These are phyloP conservation scores for Arthrinium phaeospermum DNA, from an alignment of 2,329 filamentous ascomycete genomes.

Conservation along the genomic window DNA sequence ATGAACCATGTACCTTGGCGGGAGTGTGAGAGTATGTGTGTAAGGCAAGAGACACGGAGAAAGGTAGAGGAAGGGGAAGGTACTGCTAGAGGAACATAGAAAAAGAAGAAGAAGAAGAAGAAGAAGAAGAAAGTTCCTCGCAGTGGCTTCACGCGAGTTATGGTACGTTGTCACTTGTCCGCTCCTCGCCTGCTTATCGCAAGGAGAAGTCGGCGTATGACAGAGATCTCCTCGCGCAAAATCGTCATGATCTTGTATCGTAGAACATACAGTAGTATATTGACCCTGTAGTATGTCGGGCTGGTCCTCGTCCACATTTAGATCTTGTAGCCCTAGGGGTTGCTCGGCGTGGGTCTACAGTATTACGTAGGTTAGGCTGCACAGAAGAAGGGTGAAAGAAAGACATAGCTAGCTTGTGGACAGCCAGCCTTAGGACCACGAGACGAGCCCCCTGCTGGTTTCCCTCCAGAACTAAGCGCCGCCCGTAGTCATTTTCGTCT, in stretches of 20 bases:
- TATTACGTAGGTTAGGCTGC: background rate
- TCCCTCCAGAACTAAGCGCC: background rate
- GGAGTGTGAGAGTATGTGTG: no score
- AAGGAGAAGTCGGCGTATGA: background rate
- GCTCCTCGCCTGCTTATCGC: background rate
- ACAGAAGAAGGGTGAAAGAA: background rate
- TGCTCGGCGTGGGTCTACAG: background rate
- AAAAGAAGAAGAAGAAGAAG: no score
- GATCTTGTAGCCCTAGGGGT: background rate
- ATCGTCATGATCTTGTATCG: background rate
- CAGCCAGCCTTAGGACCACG: background rate
- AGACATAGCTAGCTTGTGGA: background rate
- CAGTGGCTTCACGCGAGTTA: background rate
- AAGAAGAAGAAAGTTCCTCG: background rate
- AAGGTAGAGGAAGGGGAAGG: no score
- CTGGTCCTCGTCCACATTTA: background rate
- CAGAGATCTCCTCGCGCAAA: slow-evolving; percentile 10
- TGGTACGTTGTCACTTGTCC: background rate
- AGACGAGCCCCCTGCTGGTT: background rate
- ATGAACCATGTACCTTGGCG: no score
- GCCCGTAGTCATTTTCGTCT: background rate
- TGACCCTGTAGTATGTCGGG: background rate
- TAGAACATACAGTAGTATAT: no score
- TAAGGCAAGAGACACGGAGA: no score
- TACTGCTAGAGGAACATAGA: no score